Evolutionary conservation across 371 early-diverging fungal species (phyloP).

Genomic region (Mucor plumbeus): DNA sequence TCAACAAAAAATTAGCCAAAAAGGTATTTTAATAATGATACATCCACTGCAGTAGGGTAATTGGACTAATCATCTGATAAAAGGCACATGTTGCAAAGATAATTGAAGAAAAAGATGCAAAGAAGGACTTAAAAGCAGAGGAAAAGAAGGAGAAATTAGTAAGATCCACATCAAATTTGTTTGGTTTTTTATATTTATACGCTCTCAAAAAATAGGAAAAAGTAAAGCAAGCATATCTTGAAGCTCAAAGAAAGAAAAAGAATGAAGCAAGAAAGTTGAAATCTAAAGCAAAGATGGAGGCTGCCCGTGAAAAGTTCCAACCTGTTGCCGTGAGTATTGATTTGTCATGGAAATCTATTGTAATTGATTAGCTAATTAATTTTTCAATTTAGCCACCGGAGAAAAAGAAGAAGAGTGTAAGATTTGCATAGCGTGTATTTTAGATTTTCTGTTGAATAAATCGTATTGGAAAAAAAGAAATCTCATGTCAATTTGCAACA

Average conservation of each 20-base stretch:
- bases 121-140: constrained; percentile 22
- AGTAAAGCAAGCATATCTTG: constrained; percentile 23
- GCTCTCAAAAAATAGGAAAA: constrained; percentile 9
- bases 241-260: constrained; percentile 30
- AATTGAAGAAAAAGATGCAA: constrained; percentile 28
- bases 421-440: constrained; percentile 22
- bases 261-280: constrained; percentile 27
- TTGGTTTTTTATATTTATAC: neutral
- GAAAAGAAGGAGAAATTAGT: constrained; percentile 27
- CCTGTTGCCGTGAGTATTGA: constrained; percentile 9
- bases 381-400: constrained; percentile 14
- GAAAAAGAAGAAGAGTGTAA: constrained; percentile 24
- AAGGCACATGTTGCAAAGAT: constrained; percentile 24
- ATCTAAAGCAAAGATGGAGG: constrained; percentile 15
- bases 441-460: neutral
- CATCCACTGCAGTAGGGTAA: neutral
- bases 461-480: no score
- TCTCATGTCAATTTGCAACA: no score
- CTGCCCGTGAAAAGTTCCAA: constrained; percentile 11
- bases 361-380: neutral
- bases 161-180: neutral
- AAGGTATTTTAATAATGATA: constrained; percentile 7
- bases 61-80: neutral
- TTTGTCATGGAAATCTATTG: no score
- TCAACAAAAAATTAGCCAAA: constrained; percentile 23